phyloP scores from a whole-genome alignment of 202 grass and related monocot genomes.

The Dendrocalamus latiflorus region DNA sequence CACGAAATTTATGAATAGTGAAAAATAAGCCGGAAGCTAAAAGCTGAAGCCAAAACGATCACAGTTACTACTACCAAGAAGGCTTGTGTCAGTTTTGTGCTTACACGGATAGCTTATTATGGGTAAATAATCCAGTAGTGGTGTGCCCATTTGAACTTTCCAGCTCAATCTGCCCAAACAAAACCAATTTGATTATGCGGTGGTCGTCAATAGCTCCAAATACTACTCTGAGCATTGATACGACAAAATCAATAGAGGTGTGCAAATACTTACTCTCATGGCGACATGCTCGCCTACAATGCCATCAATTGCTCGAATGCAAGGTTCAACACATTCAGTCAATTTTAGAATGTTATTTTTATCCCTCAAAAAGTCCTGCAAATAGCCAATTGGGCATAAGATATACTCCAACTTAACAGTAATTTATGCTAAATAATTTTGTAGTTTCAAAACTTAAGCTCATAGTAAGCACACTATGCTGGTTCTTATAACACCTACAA shows the following conservation, averaged over 20 bases:
- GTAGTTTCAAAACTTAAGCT: neutral
- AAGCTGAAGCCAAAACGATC: too few species aligned
- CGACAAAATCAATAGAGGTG: too few species aligned
- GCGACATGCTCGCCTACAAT: constrained; percentile 70
- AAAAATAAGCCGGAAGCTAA: too few species aligned
- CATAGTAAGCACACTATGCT: too few species aligned
- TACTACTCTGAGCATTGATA: too few species aligned
- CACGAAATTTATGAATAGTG: too few species aligned
- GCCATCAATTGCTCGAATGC: constrained; percentile 77
- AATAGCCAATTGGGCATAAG: constrained; percentile 8
- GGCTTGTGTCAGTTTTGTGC: too few species aligned
- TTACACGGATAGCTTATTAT: constrained; percentile 11
- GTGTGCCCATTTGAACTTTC: constrained; percentile 70
- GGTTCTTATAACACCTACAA: too few species aligned
- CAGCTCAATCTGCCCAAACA: constrained; percentile 68
- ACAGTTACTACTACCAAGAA: neutral
- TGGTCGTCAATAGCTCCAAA: too few species aligned
- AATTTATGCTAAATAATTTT: too few species aligned
- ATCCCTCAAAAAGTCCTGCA: constrained; percentile 76
- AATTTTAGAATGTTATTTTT: constrained; percentile 64
- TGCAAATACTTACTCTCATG: constrained; percentile 37
- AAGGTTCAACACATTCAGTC: constrained; percentile 60
- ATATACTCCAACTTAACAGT: neutral
- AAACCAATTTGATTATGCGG: too few species aligned
- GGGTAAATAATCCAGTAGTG: constrained; percentile 78